A percentile compares a stretch with the other conserved stretches of the same genome.
Conservation (phyloP, 148 eudicot species). For the Selenicereus undatus region DNA sequence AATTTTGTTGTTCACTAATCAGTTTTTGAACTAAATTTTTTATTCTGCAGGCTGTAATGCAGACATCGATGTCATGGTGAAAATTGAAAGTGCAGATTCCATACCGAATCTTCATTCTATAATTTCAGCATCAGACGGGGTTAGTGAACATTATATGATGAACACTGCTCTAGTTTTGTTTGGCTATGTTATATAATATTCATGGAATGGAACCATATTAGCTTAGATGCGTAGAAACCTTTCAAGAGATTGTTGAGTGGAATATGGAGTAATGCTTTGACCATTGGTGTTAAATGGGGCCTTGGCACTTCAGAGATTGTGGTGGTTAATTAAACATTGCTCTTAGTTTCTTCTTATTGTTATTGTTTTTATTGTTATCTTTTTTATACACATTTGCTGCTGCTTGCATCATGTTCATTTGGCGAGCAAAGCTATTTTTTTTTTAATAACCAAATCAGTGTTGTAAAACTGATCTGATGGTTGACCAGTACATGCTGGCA, state of each 20-base stretch:
- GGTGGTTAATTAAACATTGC: neutral
- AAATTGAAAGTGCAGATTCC: slow-evolving; percentile 99
- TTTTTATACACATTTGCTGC: neutral
- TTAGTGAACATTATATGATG: slow-evolving; percentile 32
- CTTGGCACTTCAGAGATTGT: neutral
- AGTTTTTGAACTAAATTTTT: slow-evolving; percentile 2
- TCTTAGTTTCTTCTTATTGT: neutral
- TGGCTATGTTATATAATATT: neutral
- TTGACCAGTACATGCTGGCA: neutral
- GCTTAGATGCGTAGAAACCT: slow-evolving; percentile 1
- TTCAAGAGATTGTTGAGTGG: slow-evolving; percentile 5
- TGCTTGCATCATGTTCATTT: neutral
- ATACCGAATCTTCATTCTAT: slow-evolving; percentile 91
- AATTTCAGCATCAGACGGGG: slow-evolving; percentile 94
- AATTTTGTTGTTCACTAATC: neutral
- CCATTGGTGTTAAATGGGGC: neutral
- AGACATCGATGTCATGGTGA: slow-evolving; percentile 76
- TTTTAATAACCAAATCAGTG: neutral
- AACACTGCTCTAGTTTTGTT: neutral
- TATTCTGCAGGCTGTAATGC: slow-evolving; percentile 62
- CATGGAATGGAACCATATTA: neutral
- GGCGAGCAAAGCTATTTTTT: too few relatives aligned
- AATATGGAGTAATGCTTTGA: neutral
- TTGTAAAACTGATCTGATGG: neutral
- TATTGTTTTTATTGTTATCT: neutral